Evolutionary conservation across 306 rosid genomes (phyloP).

Genomic region (Trifolium pratense): DNA sequence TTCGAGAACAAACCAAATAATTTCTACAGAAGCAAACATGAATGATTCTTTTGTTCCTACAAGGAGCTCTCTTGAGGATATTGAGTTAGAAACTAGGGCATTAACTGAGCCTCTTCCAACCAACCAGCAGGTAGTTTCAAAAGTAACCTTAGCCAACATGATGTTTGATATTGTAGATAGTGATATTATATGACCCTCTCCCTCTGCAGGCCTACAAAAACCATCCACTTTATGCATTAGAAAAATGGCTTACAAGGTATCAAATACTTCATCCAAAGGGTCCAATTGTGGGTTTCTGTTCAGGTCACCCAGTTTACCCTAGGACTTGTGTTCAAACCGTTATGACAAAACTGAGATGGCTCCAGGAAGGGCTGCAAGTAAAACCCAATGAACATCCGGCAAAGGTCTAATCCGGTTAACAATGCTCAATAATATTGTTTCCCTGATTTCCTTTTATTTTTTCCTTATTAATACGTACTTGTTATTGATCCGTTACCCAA

Average conservation of each 20-base stretch:
- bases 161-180: conserved; percentile 23
- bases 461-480: conserved; percentile 19
- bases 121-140: conserved; percentile 78
- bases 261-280: conserved; percentile 91
- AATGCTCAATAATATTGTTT: conserved; percentile 24
- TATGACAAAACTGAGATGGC: conserved; percentile 84
- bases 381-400: conserved; percentile 75
- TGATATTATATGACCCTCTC: conserved; percentile 28
- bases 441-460: conserved; percentile 22
- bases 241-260: conserved; percentile 88
- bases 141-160: conserved; percentile 36
- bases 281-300: conserved; percentile 85
- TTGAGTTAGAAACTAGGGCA: conserved; percentile 95
- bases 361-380: conserved; percentile 88
- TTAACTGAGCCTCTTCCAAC: conserved; percentile 99
- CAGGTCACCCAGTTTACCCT: conserved; percentile 85
- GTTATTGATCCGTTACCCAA: conserved; percentile 17
- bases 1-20: conserved; percentile 42
- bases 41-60: conserved; percentile 52
- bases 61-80: conserved; percentile 79
- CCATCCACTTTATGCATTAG: conserved; percentile 81
- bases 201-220: conserved; percentile 80
- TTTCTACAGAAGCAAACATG: conserved; percentile 44
- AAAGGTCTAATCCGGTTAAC: conserved; percentile 65
- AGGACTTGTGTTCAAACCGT: conserved; percentile 87